Evolutionary conservation across 192 early-diverging fungal species (phyloP).

Genomic region (Backusella circina): DNA sequence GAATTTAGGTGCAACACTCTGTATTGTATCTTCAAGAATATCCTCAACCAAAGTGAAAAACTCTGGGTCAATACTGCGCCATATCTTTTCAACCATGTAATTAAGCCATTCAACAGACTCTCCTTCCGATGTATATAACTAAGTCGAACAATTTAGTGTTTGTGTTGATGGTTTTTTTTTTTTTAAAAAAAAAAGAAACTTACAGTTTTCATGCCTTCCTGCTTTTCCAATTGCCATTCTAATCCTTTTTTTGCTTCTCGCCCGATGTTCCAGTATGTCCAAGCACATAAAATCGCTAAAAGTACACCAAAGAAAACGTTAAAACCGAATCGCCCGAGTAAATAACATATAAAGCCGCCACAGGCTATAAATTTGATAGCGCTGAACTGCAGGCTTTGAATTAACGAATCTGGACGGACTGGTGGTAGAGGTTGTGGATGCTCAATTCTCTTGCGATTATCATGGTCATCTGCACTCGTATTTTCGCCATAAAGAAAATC

Average conservation of each 20-base stretch:
- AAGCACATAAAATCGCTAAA: neutral
- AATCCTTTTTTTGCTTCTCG: slow-evolving; percentile 13
- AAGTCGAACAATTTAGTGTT: neutral
- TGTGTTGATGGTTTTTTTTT: neutral
- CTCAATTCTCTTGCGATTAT: neutral
- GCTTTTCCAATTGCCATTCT: slow-evolving; percentile 31
- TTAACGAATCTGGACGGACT: neutral
- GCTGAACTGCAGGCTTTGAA: slow-evolving; percentile 4
- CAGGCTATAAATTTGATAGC: slow-evolving; percentile 23
- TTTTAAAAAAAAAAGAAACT: neutral
- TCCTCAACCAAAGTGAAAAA: slow-evolving; percentile 25
- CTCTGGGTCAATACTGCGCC: slow-evolving; percentile 28
- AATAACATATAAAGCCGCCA: slow-evolving; percentile 13
- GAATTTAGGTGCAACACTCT: slow-evolving; percentile 12
- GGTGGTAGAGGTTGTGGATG: neutral
- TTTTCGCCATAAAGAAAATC: neutral
- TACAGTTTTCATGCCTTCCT: slow-evolving; percentile 24
- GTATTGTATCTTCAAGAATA: slow-evolving; percentile 24
- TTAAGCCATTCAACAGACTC: slow-evolving; percentile 34
- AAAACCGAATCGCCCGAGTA: slow-evolving; percentile 11
- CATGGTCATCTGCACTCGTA: neutral
- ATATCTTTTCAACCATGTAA: slow-evolving; percentile 24
- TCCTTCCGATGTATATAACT: slow-evolving; percentile 9
- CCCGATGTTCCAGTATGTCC: slow-evolving; percentile 20
- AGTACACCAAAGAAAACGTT: neutral